These are phyloP conservation scores for Penicillium sp. DNA, from an alignment of 2,329 filamentous ascomycete genomes.

Conservation along the genomic window DNA sequence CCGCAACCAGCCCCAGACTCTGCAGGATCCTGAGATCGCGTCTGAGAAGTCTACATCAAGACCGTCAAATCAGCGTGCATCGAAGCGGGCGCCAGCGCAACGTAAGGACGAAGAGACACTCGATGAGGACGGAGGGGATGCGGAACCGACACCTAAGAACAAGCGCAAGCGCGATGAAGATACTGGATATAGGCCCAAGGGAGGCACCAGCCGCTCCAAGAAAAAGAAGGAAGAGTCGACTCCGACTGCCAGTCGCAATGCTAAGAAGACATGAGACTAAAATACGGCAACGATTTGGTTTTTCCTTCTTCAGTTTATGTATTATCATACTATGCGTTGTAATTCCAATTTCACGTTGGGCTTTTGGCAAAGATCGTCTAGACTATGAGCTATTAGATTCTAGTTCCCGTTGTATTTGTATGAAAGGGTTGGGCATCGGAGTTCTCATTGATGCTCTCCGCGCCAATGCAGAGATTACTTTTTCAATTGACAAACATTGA, in stretches of 20 bases:
- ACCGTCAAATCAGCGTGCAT: constrained; percentile 45
- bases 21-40: constrained; percentile 70
- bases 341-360: background rate
- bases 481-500: too few species aligned
- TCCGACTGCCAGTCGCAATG: constrained; percentile 33
- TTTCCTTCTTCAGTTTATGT: constrained; percentile 13
- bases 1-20: constrained; percentile 77
- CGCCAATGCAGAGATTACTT: too few species aligned
- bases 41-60: constrained; percentile 48
- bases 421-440: too few species aligned
- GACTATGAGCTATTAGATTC: background rate
- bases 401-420: background rate
- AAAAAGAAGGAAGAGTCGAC: constrained; percentile 48
- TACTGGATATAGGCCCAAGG: constrained; percentile 52
- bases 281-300: background rate
- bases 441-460: too few species aligned
- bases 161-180: constrained; percentile 56
- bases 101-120: constrained; percentile 47
- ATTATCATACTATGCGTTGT: constrained; percentile 10
- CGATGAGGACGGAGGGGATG: constrained; percentile 50
- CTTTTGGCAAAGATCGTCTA: background rate
- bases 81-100: constrained; percentile 45
- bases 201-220: constrained; percentile 45
- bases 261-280: constrained; percentile 33
- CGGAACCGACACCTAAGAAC: constrained; percentile 41